Base-by-base conservation (phyloP, 2,329 filamentous ascomycete genomes). In the Cytospora piceae region DNA sequence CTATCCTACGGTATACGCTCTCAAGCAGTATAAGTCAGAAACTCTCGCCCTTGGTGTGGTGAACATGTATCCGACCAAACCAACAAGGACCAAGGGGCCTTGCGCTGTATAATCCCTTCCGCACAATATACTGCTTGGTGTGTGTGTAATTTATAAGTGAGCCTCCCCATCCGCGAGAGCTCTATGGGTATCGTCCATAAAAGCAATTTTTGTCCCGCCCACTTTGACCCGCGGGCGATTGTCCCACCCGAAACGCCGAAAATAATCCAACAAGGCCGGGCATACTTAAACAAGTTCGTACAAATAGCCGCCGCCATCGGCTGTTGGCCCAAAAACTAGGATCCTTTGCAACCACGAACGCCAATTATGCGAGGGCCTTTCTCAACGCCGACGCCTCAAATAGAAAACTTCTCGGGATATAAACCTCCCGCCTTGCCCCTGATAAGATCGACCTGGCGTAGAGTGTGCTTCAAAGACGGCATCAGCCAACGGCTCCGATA, bases 121-220 rank as follows among this genome's bases (percentile, higher is more conserved):
- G 46, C 46, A 49, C 24, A 24, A 49, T 39, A 22, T 37, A 42
- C 31, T 55, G 37, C 39, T 31, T 29, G 39, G 31, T 39, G 57
- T 15, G 57, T n/a, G 17, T 37, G 46, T 37, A 27, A 42, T 57
- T 67, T 58, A 37, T 37, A 58, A 62, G 51, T 63, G 59, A 62
- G 55, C 56, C 55, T 54, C 51, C 53, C 42, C 32, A 58, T 63
- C 54, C 61, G 15, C 42, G 51, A 64, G 63, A 62, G 66, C 66
- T 67, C 70, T 70, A 67, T 69, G 73, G 73, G 73, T 74, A 74
- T 74, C 73, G 71, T 70, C 70, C 69, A 66, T 73, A 68, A 71
- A 69, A 69, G 63, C 63, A 62, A 59, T 53, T 59, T 65, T 66
- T 58, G 46, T 65, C 39, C 61, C 63, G 20, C 51, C 51, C 59